Base-by-base conservation (phyloP, 495 filamentous ascomycete genomes). In the Parmelia sp. region DNA sequence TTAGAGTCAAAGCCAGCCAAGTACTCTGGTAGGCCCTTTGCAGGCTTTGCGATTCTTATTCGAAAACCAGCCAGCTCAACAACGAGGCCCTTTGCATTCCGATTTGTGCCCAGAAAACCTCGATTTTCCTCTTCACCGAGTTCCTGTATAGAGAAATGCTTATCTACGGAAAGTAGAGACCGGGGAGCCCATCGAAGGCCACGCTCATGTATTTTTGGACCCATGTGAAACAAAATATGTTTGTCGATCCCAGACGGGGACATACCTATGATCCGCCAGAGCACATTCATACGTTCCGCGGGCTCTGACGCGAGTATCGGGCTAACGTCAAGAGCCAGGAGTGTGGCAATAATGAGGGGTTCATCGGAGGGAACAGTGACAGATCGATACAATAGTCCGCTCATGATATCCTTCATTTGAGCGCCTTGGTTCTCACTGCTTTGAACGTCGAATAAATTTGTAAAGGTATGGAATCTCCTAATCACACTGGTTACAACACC, bases 321-420 rank as follows among this genome's bases (percentile, higher is more conserved):
- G 2, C 60, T 25, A 9, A 73, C 40, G 27, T 66, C 60, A 31
- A 72, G 63, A 29, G 31, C 60, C 49, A 76, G 56, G 25, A 76
- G 68, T 15, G 71, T 73, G 23, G 68, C 71, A 55, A 74, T 73
- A 65, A 73, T 74, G 23, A 76, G 65, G 4, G 74, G 53, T 60
- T 75, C 74, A 64, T 75, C 74, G 7, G 71, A 70, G 6, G 72
- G 58, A 33, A 72, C 67, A 57, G 69, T 72, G 19, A 76, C 72
- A 44, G 63, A 60, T 44, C 72, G 68, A 64, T 70, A 72, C 60
- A 63, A 49, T 27, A 75, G 66, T 15, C 69, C 64, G n/a, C 40
- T 33, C 58, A 53, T 42, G 19, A 65, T 33, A 57, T 65, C 12
- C 25, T 51, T 10, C 25, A 65, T 35, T 36, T 42, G 27, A 62